Evolutionary conservation across 1,284 basidiomycete genomes (phyloP), one percentile per base, ranked within the genome.

Genomic region (Tremellales sp.): DNA sequence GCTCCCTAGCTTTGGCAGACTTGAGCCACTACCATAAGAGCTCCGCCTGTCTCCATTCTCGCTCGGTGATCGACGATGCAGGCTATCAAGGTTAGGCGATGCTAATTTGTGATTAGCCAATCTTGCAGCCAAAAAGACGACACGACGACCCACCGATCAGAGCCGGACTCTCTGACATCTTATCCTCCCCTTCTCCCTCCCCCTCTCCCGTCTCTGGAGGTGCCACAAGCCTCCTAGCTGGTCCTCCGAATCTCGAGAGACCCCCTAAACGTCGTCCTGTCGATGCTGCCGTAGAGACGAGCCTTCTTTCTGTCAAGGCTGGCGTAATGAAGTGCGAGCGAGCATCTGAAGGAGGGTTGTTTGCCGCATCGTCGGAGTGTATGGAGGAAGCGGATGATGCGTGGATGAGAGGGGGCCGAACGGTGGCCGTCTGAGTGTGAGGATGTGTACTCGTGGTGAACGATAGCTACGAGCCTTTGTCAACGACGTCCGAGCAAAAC

Each of bases 241-340:
- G 68, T 1, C 68, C 68, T 3, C 68, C 68, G 40, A 71, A 71
- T 22, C 64, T 51, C 2, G 67, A 66, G 4, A 71, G 54, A 1
- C 58, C 60, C 5, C 56, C 60, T 19, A 64, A 35, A 12, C 64
- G 47, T 28, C 66, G 50, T 3, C 54, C 58, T 1, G 68, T 63
- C 3, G 66, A 63, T 2, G 56, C 39, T 3, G 55, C 42, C 8
- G 58, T 25, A 6, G 51, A 35, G 1, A 45, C 41, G 18, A 68
- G 21, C 0, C 56, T 63, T 13, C 68, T 41, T 14, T 66, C 64
- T 0, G 58, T 40, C 5, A 61, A 14, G 1, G 61, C 67, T 0
- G 68, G 67, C 0, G 66, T 69, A 12, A 57, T 56, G 31, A 50
- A 61, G 5, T 28, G 14, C 22, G 40, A 42, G 5, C 19, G 10